These are phyloP conservation scores for Colletotrichum filicis DNA, from an alignment of 2,329 filamentous ascomycete genomes.

Conservation along the genomic window DNA sequence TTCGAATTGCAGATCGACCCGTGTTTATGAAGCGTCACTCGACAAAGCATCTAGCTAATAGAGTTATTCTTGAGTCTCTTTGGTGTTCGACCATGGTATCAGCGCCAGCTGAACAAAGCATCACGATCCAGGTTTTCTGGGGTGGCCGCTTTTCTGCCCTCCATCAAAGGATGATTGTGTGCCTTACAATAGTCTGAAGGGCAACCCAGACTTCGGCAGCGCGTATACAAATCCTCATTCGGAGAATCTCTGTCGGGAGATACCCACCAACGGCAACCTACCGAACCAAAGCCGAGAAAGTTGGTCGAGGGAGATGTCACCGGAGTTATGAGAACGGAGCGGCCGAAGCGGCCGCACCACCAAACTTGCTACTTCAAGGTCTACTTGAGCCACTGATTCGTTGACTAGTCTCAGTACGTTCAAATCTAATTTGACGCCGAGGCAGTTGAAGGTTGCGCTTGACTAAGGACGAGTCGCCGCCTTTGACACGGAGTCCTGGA, in stretches of 20 bases:
- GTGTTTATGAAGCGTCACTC: not conserved
- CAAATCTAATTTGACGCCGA: not conserved
- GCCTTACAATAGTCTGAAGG: not conserved
- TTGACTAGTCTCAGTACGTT: not conserved
- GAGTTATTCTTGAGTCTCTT: not conserved
- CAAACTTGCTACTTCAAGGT: not conserved
- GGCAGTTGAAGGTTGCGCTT: not conserved
- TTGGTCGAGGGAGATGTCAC: not conserved
- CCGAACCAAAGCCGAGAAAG: not conserved
- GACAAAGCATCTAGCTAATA: not conserved
- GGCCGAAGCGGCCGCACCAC: not conserved
- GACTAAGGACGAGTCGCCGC: not conserved
- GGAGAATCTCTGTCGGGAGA: not conserved
- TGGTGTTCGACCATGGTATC: not conserved
- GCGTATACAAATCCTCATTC: not conserved
- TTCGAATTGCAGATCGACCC: not conserved
- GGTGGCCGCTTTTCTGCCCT: not conserved
- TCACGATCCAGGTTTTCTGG: rapidly evolving
- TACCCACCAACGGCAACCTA: not conserved
- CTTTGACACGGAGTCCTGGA: not conserved
- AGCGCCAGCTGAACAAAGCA: not conserved
- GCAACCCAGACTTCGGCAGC: no score
- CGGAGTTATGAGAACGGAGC: not conserved
- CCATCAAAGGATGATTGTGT: not conserved
- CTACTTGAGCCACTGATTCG: not conserved